Conservation (phyloP, 306 rosid genomes). For the Cicer arietinum region DNA sequence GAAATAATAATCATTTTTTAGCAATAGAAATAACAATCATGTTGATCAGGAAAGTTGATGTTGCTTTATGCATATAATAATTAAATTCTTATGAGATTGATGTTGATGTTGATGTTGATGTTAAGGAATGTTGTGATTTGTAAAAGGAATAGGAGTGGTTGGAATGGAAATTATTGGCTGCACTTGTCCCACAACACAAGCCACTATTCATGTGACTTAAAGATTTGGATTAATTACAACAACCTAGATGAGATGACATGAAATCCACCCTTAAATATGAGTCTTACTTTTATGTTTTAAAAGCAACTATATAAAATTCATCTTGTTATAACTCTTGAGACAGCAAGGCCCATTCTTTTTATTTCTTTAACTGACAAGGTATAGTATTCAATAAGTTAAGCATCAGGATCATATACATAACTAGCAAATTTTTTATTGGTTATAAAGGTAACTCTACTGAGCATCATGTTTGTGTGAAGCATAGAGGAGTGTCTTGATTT, state of each 20-base stretch:
- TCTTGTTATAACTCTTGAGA: conserved; percentile 57
- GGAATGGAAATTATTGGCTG: conserved; percentile 55
- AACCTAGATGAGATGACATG: conserved; percentile 40
- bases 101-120: not conserved
- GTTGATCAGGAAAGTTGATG: conserved; percentile 37
- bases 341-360: conserved; percentile 79
- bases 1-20: conserved; percentile 28
- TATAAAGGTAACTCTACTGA: conserved; percentile 52
- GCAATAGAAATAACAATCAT: conserved; percentile 43
- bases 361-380: conserved; percentile 80
- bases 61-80: conserved; percentile 15
- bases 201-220: conserved; percentile 64
- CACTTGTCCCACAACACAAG: conserved; percentile 50
- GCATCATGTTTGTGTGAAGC: conserved; percentile 53
- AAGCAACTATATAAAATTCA: conserved; percentile 52
- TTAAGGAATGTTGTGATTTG: conserved; percentile 48
- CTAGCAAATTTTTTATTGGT: conserved; percentile 57
- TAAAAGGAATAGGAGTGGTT: conserved; percentile 42
- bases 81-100: conserved; percentile 37
- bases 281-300: conserved; percentile 56
- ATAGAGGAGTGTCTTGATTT: conserved; percentile 45
- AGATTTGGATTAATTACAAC: conserved; percentile 52
- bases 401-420: conserved; percentile 66
- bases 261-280: conserved; percentile 51
- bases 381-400: conserved; percentile 86